Conservation (phyloP, 345 rosid genomes). For the Populus davidiana region DNA sequence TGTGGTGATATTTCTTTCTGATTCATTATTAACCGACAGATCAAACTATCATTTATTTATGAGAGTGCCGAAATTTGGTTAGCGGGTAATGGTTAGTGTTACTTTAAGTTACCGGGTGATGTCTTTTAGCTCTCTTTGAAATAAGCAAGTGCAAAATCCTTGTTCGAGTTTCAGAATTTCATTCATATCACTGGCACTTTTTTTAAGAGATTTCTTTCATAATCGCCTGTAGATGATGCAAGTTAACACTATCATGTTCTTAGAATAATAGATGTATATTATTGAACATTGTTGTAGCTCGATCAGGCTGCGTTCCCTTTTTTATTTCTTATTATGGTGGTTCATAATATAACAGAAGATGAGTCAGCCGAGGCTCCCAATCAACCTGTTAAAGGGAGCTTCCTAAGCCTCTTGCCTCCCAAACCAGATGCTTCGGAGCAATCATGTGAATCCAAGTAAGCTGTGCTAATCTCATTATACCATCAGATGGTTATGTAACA, state of each 20-base stretch:
- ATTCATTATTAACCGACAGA: not conserved
- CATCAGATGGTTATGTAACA: constrained; percentile 6
- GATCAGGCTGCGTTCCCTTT: not conserved
- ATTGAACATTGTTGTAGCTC: not conserved
- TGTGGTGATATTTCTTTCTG: not conserved
- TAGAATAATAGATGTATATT: not conserved
- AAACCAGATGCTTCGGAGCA: constrained; percentile 58
- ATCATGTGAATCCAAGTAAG: constrained; percentile 44
- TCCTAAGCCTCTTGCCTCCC: constrained; percentile 68
- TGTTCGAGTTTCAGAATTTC: not conserved
- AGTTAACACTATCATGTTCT: not conserved
- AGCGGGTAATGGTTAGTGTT: not conserved
- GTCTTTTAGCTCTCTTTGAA: not conserved
- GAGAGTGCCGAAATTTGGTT: not conserved
- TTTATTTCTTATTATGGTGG: not conserved
- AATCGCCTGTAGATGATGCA: not conserved
- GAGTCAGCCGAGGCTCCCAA: constrained; percentile 53
- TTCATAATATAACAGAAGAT: constrained; percentile 49
- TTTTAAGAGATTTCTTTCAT: not conserved
- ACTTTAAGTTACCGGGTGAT: not conserved
- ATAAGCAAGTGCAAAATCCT: not conserved
- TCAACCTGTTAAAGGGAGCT: constrained; percentile 74
- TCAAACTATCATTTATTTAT: not conserved
- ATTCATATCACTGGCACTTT: not conserved
- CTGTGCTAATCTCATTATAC: not conserved